These are phyloP conservation scores for Microcyclosporella mali DNA, from an alignment of 2,329 filamentous ascomycete species.

Conservation along the genomic window DNA sequence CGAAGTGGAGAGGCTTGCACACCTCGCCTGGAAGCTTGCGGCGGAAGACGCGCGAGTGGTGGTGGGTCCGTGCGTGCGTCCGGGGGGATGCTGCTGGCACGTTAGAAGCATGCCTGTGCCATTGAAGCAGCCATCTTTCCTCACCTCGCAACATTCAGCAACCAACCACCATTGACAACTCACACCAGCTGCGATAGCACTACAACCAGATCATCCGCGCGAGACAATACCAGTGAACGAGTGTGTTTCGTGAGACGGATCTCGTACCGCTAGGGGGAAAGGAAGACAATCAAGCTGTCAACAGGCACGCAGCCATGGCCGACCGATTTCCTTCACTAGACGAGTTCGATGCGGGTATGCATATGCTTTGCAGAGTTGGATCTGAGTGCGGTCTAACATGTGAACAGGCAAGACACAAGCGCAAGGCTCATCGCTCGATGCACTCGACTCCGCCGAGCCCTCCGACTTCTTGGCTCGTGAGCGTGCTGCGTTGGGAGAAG, in stretches of 20 bases:
- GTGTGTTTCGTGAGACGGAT: too few species aligned
- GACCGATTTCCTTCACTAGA: conserved; percentile 49
- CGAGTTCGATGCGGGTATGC: conserved; percentile 47
- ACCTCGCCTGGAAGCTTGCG: too few species aligned
- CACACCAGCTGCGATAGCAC: background rate
- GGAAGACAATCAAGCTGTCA: conserved; percentile 4
- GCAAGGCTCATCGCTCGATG: conserved; percentile 47
- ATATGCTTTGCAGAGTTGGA: background rate
- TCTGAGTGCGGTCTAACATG: conserved; percentile 3
- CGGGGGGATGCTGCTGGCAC: too few species aligned
- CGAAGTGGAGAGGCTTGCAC: too few species aligned
- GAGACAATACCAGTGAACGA: background rate
- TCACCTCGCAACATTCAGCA: background rate
- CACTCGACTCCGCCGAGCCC: conserved; percentile 53
- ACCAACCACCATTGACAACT: background rate
- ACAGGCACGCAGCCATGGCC: conserved; percentile 35
- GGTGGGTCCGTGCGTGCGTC: too few species aligned
- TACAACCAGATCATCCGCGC: too few species aligned
- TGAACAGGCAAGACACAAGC: conserved; percentile 60
- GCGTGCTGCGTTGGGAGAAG: conserved; percentile 82
- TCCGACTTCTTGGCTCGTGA: conserved; percentile 90
- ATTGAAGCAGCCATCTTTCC: background rate
- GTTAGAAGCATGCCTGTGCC: too few species aligned
- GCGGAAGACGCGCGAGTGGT: background rate
- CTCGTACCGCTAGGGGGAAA: background rate